Evolutionary conservation across 768 basidiomycete genomes (phyloP).

Genomic region (Chlorophyllum brunneum): DNA sequence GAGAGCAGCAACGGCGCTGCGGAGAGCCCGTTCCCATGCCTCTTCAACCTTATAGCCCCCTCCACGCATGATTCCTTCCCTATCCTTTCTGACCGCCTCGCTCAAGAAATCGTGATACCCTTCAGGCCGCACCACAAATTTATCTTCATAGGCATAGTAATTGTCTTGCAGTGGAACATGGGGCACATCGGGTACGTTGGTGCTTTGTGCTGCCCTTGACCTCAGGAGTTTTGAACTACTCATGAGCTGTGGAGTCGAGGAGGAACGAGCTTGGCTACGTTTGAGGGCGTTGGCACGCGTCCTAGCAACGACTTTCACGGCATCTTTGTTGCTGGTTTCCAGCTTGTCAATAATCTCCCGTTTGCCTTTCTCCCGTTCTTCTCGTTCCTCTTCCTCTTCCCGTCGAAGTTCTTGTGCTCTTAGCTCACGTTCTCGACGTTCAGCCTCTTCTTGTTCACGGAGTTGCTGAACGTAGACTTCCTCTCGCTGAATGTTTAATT

Average conservation of each 20-base stretch:
- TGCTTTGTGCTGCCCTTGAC: slow-evolving; percentile 60
- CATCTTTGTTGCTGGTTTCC: slow-evolving; percentile 72
- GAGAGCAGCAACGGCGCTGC: slow-evolving; percentile 69
- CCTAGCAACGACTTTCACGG: slow-evolving; percentile 64
- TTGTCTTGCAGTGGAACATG: slow-evolving; percentile 77
- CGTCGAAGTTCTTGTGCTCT: slow-evolving; percentile 63
- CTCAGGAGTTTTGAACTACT: slow-evolving; percentile 51
- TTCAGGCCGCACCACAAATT: slow-evolving; percentile 46
- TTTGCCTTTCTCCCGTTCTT: slow-evolving; percentile 67
- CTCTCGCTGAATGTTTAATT: slow-evolving; percentile 79
- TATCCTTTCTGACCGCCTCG: slow-evolving; percentile 71
- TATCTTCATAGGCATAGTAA: slow-evolving; percentile 72
- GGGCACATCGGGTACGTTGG: slow-evolving; percentile 71
- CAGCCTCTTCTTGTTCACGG: slow-evolving; percentile 78
- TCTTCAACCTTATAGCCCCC: slow-evolving; percentile 82
- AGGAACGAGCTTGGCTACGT: slow-evolving; percentile 53
- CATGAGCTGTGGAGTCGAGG: slow-evolving; percentile 40
- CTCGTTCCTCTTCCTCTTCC: slow-evolving; percentile 73
- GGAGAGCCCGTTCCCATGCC: slow-evolving; percentile 81
- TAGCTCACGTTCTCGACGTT: slow-evolving; percentile 64
- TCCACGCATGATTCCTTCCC: slow-evolving; percentile 75
- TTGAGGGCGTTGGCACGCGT: slow-evolving; percentile 62
- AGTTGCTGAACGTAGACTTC: slow-evolving; percentile 70
- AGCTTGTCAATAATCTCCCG: slow-evolving; percentile 78
- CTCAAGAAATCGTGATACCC: slow-evolving; percentile 72